A percentile compares a stretch with the other conserved stretches of the same genome.
Conservation (phyloP, 495 filamentous ascomycete species). For the Amphirosellinia nigrospora region DNA sequence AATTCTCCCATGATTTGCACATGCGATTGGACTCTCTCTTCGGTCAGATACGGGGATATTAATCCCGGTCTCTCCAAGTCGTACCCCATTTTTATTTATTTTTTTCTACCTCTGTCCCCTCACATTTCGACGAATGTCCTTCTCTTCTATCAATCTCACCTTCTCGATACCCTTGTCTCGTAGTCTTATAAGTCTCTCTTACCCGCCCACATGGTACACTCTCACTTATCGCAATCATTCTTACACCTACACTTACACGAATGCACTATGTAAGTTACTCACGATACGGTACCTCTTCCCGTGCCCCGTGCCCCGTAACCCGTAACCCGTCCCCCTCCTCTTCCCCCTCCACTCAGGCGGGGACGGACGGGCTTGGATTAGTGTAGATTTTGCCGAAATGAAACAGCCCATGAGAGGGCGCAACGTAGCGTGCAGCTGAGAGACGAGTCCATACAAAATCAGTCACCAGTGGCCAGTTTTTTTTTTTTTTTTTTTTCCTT, state of each 20-base stretch:
- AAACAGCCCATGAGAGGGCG: slow-evolving; percentile 28
- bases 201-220: too few relatives aligned
- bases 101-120: neutral
- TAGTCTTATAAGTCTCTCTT: neutral
- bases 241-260: neutral
- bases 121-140: neutral
- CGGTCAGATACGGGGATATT: slow-evolving; percentile 19
- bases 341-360: slow-evolving; percentile 15
- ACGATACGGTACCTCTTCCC: neutral
- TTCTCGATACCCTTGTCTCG: neutral
- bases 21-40: slow-evolving; percentile 18
- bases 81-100: slow-evolving; percentile 11
- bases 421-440: slow-evolving; percentile 30
- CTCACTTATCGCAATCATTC: neutral
- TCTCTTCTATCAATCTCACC: neutral
- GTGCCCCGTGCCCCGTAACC: neutral
- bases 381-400: slow-evolving; percentile 29
- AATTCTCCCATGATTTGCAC: neutral
- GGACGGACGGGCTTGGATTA: slow-evolving; percentile 26
- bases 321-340: neutral
- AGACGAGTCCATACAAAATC: slow-evolving; percentile 20
- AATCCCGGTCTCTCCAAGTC: slow-evolving; percentile 22
- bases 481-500: too few relatives aligned
- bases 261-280: neutral
- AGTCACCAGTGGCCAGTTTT: slow-evolving; percentile 30